phyloP scores from a whole-genome alignment of 345 rosid species.

The Luvunga scandens region DNA sequence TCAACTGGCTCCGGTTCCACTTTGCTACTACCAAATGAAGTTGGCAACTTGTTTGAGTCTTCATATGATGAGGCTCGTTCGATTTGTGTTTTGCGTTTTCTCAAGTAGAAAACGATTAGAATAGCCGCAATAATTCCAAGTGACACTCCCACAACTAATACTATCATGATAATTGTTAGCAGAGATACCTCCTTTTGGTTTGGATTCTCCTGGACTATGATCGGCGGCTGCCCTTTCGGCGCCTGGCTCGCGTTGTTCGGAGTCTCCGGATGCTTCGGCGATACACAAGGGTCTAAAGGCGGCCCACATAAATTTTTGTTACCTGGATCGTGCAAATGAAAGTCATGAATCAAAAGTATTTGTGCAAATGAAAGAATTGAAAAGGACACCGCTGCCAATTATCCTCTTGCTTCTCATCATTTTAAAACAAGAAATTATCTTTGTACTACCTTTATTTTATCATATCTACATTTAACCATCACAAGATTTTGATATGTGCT shows the following conservation, averaged over 20 bases:
- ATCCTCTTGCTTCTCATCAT: too few species aligned
- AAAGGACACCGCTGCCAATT: neutral
- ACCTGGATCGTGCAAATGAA: conserved; percentile 35
- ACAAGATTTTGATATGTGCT: too few species aligned
- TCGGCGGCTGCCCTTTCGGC: neutral
- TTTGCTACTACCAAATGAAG: neutral
- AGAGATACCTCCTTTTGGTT: neutral
- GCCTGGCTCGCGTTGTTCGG: neutral
- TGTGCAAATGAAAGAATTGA: neutral
- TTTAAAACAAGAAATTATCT: too few species aligned
- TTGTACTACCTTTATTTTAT: too few species aligned
- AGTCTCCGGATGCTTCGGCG: neutral
- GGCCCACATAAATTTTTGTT: conserved; percentile 56
- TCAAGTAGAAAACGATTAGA: conserved; percentile 17
- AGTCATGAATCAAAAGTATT: neutral
- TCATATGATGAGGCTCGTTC: conserved; percentile 10
- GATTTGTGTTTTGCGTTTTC: conserved; percentile 9
- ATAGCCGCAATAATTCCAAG: conserved; percentile 22
- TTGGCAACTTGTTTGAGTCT: conserved; percentile 21
- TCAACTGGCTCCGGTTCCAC: neutral
- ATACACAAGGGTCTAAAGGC: conserved; percentile 45
- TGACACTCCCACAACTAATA: conserved; percentile 25
- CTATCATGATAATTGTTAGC: conserved; percentile 22
- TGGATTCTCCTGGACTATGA: neutral
- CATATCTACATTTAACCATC: too few species aligned